Evolutionary conservation across 73 alveolate genomes (phyloP), one percentile per base, ranked within the genome.

Genomic region (Uronychia binucleata): DNA sequence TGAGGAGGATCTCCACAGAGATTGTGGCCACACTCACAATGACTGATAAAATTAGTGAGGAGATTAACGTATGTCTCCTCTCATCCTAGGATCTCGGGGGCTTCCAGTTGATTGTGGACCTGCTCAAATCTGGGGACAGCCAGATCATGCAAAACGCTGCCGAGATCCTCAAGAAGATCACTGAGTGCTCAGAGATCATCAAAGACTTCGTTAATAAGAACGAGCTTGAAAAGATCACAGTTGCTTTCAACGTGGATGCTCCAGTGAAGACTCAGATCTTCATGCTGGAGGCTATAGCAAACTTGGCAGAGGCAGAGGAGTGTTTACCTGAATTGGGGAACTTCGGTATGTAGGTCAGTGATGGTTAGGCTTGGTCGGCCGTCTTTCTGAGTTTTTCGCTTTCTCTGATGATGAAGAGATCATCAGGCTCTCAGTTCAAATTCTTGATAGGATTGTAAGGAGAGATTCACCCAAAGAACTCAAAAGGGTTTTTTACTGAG

Each of bases 321-420:
- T 60, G 84, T 32, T 57, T 75, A 19, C 93, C 93, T 27, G 93
- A 87, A 59, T 76, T 87, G 26, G 58, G 84, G 33, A 87, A 86
- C 33, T 85, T 75, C 35, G 93, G 93, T n/a, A n/a, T n/a, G n/a
- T n/a, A n/a, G n/a, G n/a, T n/a, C n/a, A n/a, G n/a, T n/a, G n/a
- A n/a, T n/a, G n/a, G n/a, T n/a, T n/a, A n/a, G n/a, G n/a, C 27
- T 34, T 87, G n/a, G 28, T 87, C 33, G 32, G 59, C 32, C 77
- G 26, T 30, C 77, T 87, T 19, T 33, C 86, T 0, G 78, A 80
- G 14, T 81, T 34, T 33, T 87, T 28, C 86, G 58, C 93, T 28
- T 30, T 80, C 26, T 74, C 88, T 5, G 76, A 75, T 0, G 93
- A 87, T 29, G 31, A 14, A 33, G 81, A 79, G 0, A n/a, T 87